A percentile compares a stretch with the other conserved stretches of the same genome.
phyloP scores from a whole-genome alignment of 179 eudicot genomes.

The Corrigiola litoralis region DNA sequence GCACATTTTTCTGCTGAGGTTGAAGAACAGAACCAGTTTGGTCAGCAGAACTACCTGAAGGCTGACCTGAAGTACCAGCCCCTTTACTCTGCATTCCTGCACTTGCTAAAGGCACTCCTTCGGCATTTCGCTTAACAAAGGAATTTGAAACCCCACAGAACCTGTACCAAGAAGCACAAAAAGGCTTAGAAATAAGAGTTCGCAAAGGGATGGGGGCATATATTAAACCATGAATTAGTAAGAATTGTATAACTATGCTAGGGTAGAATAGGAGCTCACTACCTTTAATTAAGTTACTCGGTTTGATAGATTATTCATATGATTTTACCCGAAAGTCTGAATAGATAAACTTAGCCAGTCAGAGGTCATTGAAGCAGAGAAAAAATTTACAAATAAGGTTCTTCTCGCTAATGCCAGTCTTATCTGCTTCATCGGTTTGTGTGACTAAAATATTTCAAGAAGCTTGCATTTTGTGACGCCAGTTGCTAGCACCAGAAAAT shows the following conservation, averaged over 20 bases:
- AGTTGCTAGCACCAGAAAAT: not conserved
- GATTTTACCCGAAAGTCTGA: not conserved
- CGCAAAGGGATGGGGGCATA: not conserved
- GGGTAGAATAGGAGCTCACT: too few species aligned
- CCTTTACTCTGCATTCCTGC: conserved; percentile 36
- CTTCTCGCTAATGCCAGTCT: not conserved
- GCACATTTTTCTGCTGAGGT: conserved; percentile 42
- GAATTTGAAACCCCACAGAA: conserved; percentile 82
- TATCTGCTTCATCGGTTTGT: not conserved
- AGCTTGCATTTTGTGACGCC: not conserved
- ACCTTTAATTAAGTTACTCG: too few species aligned
- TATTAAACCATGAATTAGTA: too few species aligned
- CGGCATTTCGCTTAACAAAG: conserved; percentile 57
- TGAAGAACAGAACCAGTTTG: conserved; percentile 32
- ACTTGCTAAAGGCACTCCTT: conserved; percentile 33
- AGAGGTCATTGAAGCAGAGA: too few species aligned
- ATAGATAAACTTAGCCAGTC: not conserved
- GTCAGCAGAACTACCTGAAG: conserved; percentile 27
- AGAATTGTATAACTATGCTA: too few species aligned
- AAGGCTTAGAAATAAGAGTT: too few species aligned
- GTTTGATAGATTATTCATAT: too few species aligned
- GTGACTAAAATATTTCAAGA: not conserved
- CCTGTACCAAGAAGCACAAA: conserved; percentile 39
- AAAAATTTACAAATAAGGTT: too few species aligned
- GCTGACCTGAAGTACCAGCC: conserved; percentile 30